Base-by-base conservation (phyloP, 2,329 filamentous ascomycete genomes). In the Colletotrichum sp. region DNA sequence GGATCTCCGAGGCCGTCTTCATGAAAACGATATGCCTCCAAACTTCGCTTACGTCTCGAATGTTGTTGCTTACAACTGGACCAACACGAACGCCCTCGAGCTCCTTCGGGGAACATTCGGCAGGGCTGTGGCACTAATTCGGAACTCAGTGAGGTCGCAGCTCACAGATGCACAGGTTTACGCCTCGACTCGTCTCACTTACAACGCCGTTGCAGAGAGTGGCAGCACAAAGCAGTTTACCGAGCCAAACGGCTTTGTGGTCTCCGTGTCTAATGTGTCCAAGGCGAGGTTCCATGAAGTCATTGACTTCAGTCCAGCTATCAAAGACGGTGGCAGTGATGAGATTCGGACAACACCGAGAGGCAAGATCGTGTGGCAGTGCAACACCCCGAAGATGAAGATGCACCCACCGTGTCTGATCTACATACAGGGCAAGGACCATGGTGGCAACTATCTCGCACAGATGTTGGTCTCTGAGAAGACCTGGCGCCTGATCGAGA, bases 1-100 rank as follows among this genome's bases (percentile, higher is more conserved):
- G 8, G 74, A 76, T 26, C 71, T 75, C 28, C 71, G 71, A 9
- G 65, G 71, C 16, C 71, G 71, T 10, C 66, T 76, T 10, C 64
- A 65, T 48, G 34, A 55, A 3, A 71, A 60, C 15, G 73, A 75
- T 16, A 65, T 76, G 59, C 59, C 71, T 3, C 2, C 44, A 7
- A 48, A 70, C 26, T 44, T 64, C 3, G 74, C 66, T 10, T 70
- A 76, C 62, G 59, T 76, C 13, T 62, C 70, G 3, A 74, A 75
- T n/a, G 28, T 76, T 9, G 65, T 76, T 8, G 74, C 70, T 4
- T 74, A 76, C 34, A 76, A 75, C 71, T 75, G 73, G 73, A 75
- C 73, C 3, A 72, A 52, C 8, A 59, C 69, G 18, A 73, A 39
- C 8, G 65, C 71, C 4, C 8, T 28, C 2, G 71, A 39, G 1